Percentiles rank a stretch among this genome's conserved stretches.
Evolutionary conservation across 2,329 filamentous ascomycete genomes (phyloP).

Genomic region (Ascochyta rabiei): DNA sequence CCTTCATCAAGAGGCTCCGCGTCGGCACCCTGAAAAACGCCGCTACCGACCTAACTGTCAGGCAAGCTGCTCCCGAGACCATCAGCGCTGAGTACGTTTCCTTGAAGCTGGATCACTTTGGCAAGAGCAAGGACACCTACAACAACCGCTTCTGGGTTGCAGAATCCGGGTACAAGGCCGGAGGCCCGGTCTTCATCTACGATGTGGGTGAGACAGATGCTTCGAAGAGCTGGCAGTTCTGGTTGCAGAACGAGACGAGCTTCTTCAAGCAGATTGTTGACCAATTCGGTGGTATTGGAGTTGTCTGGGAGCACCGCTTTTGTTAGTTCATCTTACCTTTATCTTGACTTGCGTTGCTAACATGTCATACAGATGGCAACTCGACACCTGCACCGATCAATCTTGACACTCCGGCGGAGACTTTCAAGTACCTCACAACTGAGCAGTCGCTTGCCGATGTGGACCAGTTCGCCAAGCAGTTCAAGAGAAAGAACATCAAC

Average conservation of each 20-base stretch:
- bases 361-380: constrained; percentile 41
- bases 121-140: constrained; percentile 38
- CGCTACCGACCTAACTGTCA: neutral
- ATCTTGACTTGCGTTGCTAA: neutral
- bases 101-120: constrained; percentile 47
- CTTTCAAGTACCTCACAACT: constrained; percentile 47
- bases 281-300: constrained; percentile 45
- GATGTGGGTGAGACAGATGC: constrained; percentile 47
- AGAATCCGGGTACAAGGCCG: constrained; percentile 41
- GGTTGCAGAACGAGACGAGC: constrained; percentile 38
- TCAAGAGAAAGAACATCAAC: constrained; percentile 44
- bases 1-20: constrained; percentile 17
- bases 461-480: constrained; percentile 48
- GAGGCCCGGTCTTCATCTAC: constrained; percentile 48
- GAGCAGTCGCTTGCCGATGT: constrained; percentile 53
- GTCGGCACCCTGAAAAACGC: constrained; percentile 6
- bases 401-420: constrained; percentile 39
- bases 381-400: constrained; percentile 45
- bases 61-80: constrained; percentile 14
- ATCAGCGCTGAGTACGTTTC: constrained; percentile 43
- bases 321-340: constrained; percentile 23
- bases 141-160: constrained; percentile 48
- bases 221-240: constrained; percentile 26
- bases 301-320: constrained; percentile 51
- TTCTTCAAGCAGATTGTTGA: constrained; percentile 47